Evolutionary conservation across 371 early-diverging fungal species (phyloP).

Genomic region (Actinomortierella ambigua): DNA sequence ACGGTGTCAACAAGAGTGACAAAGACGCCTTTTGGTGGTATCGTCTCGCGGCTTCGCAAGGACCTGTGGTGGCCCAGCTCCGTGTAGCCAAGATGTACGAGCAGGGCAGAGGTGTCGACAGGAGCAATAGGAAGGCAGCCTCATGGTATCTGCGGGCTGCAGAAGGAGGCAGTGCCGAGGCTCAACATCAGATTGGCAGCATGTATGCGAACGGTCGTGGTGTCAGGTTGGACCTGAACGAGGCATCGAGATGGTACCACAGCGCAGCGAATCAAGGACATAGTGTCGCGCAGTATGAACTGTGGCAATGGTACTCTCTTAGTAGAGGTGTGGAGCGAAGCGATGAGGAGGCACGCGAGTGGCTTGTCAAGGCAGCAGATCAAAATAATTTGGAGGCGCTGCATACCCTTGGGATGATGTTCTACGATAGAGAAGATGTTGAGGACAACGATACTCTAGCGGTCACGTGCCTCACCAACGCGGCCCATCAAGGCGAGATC

Average conservation of each 20-base stretch:
- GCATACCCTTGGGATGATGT: slow-evolving; percentile 77
- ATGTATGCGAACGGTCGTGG: slow-evolving; percentile 87
- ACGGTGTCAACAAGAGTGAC: no score
- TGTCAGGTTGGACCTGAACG: slow-evolving; percentile 63
- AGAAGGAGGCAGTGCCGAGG: slow-evolving; percentile 72
- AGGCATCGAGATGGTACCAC: slow-evolving; percentile 75
- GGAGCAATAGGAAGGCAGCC: slow-evolving; percentile 71
- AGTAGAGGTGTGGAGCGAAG: slow-evolving; percentile 76
- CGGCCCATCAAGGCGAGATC: slow-evolving; percentile 62
- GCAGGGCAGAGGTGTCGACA: slow-evolving; percentile 72
- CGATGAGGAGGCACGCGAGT: slow-evolving; percentile 65
- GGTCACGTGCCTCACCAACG: slow-evolving; percentile 76
- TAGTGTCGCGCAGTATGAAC: slow-evolving; percentile 80
- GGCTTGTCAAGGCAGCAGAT: slow-evolving; percentile 73
- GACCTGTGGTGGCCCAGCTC: slow-evolving; percentile 82
- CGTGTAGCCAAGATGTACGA: slow-evolving; percentile 79
- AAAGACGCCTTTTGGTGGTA: slow-evolving; percentile 84
- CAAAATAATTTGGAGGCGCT: slow-evolving; percentile 83
- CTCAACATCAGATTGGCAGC: slow-evolving; percentile 67
- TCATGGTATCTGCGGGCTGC: slow-evolving; percentile 81
- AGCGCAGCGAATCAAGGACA: slow-evolving; percentile 65
- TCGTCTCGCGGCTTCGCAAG: slow-evolving; percentile 67
- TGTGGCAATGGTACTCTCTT: slow-evolving; percentile 85
- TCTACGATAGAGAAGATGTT: no score
- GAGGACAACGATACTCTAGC: no score